Evolutionary conservation across 1,139 yeast genomes (phyloP).

Genomic region (Sugiyamaella paludigena): DNA sequence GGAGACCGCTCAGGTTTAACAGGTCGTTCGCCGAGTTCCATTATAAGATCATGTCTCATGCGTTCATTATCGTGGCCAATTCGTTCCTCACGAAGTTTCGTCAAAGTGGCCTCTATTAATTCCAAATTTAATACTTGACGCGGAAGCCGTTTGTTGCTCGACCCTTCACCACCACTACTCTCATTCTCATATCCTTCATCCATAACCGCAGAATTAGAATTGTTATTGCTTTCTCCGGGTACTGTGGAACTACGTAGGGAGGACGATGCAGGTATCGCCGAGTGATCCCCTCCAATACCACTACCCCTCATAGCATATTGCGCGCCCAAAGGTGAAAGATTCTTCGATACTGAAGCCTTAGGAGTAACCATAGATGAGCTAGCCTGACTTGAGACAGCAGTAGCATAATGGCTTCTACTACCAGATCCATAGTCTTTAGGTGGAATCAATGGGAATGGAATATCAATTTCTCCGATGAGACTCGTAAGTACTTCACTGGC

Average conservation of each 20-base stretch:
- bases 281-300: conserved; percentile 4
- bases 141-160: conserved; percentile 4
- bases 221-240: conserved; percentile 4
- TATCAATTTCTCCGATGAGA: conserved; percentile 41
- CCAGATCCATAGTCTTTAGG: conserved; percentile 23
- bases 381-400: conserved; percentile 15
- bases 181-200: conserved; percentile 9
- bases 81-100: conserved; percentile 29
- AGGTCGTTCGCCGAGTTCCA: conserved; percentile 42
- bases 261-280: neutral
- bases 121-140: conserved; percentile 18
- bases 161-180: conserved; percentile 6
- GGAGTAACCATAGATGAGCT: conserved; percentile 19
- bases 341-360: conserved; percentile 13
- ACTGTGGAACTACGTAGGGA: conserved; percentile 6
- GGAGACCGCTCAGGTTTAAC: conserved; percentile 41
- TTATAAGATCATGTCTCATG: conserved; percentile 37
- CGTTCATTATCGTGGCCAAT: conserved; percentile 34
- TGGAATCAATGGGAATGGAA: conserved; percentile 41
- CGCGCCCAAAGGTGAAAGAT: conserved; percentile 12
- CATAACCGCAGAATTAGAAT: conserved; percentile 4
- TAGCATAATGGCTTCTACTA: conserved; percentile 14
- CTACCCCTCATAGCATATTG: conserved; percentile 12
- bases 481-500: conserved; percentile 43
- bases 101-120: conserved; percentile 20